These are phyloP conservation scores for Letharia columbiana DNA, from an alignment of 495 filamentous ascomycete genomes.

Conservation along the genomic window DNA sequence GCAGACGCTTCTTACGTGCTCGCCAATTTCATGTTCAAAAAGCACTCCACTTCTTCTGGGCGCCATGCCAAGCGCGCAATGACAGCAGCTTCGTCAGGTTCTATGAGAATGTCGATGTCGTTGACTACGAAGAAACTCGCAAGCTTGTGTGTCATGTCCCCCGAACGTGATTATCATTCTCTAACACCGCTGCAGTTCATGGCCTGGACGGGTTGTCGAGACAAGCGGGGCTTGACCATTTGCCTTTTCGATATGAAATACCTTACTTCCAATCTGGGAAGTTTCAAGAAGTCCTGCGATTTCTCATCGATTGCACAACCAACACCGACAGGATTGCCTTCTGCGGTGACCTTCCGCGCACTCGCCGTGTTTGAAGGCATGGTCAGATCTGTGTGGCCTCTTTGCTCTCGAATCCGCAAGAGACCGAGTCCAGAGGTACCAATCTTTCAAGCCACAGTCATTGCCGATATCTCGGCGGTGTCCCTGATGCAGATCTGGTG, in stretches of 20 bases:
- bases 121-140: constrained; percentile 1
- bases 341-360: constrained; percentile 26
- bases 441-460: constrained; percentile 24
- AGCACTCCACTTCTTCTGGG: constrained; percentile 72
- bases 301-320: not conserved
- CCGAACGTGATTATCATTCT: not conserved
- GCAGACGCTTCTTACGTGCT: constrained; percentile 14
- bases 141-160: not conserved
- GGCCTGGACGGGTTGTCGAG: constrained; percentile 33
- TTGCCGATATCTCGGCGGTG: constrained; percentile 28
- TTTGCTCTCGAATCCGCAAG: constrained; percentile 27
- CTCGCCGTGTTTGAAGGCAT: constrained; percentile 27
- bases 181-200: constrained; percentile 26
- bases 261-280: constrained; percentile 18
- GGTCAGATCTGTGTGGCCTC: constrained; percentile 29
- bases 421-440: constrained; percentile 14
- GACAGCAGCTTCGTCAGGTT: constrained; percentile 60
- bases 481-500: constrained; percentile 29
- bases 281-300: constrained; percentile 24
- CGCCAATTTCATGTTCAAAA: constrained; percentile 9
- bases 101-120: constrained; percentile 32
- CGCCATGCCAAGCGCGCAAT: constrained; percentile 73
- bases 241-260: constrained; percentile 27
- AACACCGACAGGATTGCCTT: constrained; percentile 4
- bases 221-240: constrained; percentile 29